These are phyloP conservation scores for Alternaria triticina DNA, from an alignment of 2,329 filamentous ascomycete species.

Conservation along the genomic window DNA sequence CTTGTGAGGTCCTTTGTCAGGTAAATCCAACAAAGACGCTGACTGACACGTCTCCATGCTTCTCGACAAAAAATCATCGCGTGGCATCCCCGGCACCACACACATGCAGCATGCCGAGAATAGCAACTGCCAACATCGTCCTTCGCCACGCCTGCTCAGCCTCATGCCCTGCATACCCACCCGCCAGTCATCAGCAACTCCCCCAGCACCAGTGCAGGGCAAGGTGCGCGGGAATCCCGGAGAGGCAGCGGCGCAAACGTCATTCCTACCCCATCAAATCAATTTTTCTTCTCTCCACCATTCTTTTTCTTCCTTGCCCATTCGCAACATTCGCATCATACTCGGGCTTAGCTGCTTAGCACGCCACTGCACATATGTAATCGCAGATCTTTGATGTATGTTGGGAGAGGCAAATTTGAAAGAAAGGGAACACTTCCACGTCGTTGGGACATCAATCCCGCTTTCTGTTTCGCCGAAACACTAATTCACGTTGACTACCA, in stretches of 20 bases:
- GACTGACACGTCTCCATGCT: slow-evolving; percentile 1
- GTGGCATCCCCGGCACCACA: background rate
- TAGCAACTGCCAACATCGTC: slow-evolving; percentile 2
- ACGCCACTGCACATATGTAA: background rate
- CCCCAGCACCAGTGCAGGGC: background rate
- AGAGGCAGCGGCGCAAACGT: background rate
- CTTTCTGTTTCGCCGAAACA: background rate
- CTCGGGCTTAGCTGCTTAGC: background rate
- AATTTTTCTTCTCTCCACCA: background rate
- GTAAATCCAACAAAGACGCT: background rate
- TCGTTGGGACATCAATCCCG: background rate
- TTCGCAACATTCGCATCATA: background rate
- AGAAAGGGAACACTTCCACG: background rate
- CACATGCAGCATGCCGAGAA: slow-evolving; percentile 22
- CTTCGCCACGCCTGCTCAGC: slow-evolving; percentile 13
- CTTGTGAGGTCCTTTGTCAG: background rate
- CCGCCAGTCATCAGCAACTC: background rate
- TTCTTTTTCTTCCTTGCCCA: background rate
- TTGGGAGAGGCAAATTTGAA: background rate
- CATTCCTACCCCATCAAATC: background rate
- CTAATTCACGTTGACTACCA: slow-evolving; percentile 1
- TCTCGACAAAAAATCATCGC: background rate
- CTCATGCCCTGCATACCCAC: slow-evolving; percentile 9
- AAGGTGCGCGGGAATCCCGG: slow-evolving; percentile 2
- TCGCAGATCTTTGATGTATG: background rate